phyloP scores from a whole-genome alignment of 305 asterid genomes.

The Vinca major region DNA sequence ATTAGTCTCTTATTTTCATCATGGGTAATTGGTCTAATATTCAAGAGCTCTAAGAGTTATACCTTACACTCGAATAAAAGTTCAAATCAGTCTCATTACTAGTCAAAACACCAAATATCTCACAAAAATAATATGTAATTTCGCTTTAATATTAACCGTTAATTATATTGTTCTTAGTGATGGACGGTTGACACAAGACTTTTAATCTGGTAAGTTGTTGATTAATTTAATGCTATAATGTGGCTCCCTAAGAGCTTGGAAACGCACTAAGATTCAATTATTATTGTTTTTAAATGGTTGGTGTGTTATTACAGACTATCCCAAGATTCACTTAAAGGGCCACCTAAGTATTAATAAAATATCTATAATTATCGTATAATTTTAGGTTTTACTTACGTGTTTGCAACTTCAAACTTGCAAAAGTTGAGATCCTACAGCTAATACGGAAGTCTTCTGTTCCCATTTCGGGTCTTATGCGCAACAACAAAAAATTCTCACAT shows the following conservation, averaged over 20 bases:
- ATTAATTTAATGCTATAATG: conserved; percentile 15
- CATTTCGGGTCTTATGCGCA: no score
- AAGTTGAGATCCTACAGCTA: neutral
- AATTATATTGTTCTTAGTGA: neutral
- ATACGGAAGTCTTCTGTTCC: neutral
- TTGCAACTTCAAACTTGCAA: conserved; percentile 1
- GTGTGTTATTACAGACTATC: conserved; percentile 30
- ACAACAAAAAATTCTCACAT: no score
- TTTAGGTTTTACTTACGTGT: neutral
- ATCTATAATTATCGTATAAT: neutral
- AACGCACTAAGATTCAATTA: conserved; percentile 32
- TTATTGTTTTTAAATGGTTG: conserved; percentile 25
- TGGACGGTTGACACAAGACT: conserved; percentile 34
- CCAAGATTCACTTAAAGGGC: conserved; percentile 78
- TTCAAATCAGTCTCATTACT: no score
- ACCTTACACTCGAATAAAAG: no score
- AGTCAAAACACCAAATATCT: no score
- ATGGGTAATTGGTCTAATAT: no score
- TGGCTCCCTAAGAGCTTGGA: conserved; percentile 36
- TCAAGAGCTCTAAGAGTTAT: no score
- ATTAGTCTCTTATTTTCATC: no score
- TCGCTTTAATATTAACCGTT: no score
- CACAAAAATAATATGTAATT: no score
- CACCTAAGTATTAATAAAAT: conserved; percentile 22
- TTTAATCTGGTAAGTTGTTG: conserved; percentile 37